phyloP scores from a whole-genome alignment of 352 stramenopile genomes.

The Phytophthora pisi region DNA sequence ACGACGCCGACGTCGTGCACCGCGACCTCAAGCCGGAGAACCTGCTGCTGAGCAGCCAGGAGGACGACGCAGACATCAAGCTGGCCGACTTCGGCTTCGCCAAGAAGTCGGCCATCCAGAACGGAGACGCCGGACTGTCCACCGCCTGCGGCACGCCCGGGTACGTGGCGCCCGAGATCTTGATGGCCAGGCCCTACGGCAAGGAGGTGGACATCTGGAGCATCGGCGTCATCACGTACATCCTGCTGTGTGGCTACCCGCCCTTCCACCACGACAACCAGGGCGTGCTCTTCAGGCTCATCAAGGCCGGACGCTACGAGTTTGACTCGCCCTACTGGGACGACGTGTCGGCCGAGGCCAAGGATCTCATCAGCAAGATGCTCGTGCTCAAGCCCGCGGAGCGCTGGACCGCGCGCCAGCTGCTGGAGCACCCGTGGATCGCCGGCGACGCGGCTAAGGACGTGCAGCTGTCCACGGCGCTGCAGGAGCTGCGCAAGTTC shows the following conservation, averaged over 20 bases:
- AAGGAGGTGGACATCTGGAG: conserved; percentile 89
- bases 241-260: conserved; percentile 82
- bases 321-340: conserved; percentile 88
- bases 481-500: conserved; percentile 91
- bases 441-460: conserved; percentile 62
- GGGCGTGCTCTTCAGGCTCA: conserved; percentile 76
- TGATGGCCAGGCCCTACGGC: conserved; percentile 72
- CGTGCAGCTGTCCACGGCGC: conserved; percentile 84
- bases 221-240: conserved; percentile 92
- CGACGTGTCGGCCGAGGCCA: conserved; percentile 70
- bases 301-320: conserved; percentile 72
- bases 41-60: conserved; percentile 83
- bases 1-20: conserved; percentile 90
- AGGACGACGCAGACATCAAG: conserved; percentile 85
- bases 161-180: conserved; percentile 84
- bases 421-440: conserved; percentile 92
- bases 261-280: conserved; percentile 94
- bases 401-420: conserved; percentile 73
- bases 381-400: conserved; percentile 86
- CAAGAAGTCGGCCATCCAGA: conserved; percentile 68
- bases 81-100: conserved; percentile 85
- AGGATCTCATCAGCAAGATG: conserved; percentile 91
- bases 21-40: conserved; percentile 98
- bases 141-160: conserved; percentile 77
- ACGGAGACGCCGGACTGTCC: conserved; percentile 49